These are phyloP conservation scores for Diutina siamensis DNA, from an alignment of 1,139 yeast genomes.

Conservation along the genomic window DNA sequence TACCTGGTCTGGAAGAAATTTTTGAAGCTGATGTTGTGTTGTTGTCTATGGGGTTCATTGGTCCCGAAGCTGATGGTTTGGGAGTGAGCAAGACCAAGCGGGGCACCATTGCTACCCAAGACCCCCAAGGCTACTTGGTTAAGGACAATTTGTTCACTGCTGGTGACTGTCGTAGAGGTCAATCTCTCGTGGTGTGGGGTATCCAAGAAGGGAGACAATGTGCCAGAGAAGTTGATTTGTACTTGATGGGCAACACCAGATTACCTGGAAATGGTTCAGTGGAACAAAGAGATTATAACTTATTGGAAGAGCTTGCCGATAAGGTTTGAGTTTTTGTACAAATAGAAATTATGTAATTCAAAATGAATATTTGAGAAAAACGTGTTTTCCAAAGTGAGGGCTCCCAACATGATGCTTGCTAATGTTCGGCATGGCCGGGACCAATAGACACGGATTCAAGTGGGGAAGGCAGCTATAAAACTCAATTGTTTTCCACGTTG, in stretches of 20 bases:
- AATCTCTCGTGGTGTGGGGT: constrained; percentile 97
- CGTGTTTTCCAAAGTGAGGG: too few relatives aligned
- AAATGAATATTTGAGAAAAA: too few relatives aligned
- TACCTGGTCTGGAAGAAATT: constrained; percentile 87
- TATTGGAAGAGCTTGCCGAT: constrained; percentile 64
- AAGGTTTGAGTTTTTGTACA: constrained; percentile 23
- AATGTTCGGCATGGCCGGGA: neutral
- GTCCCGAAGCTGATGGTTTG: constrained; percentile 83
- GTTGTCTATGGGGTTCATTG: constrained; percentile 94
- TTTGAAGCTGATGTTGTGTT: constrained; percentile 93
- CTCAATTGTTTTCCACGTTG: too few relatives aligned
- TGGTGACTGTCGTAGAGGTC: constrained; percentile 99
- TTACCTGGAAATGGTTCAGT: constrained; percentile 93
- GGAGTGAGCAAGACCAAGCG: constrained; percentile 66
- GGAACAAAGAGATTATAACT: constrained; percentile 67
- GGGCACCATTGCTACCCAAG: constrained; percentile 71
- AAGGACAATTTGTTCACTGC: constrained; percentile 76
- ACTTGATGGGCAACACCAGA: constrained; percentile 65
- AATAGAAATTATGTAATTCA: neutral
- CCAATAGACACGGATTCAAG: too few relatives aligned
- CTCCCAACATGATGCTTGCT: too few relatives aligned
- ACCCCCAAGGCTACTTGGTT: constrained; percentile 63
- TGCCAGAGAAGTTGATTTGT: constrained; percentile 85
- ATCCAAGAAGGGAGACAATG: constrained; percentile 98
- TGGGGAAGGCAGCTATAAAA: too few relatives aligned